These are phyloP conservation scores for Boletellus sp. DNA, from an alignment of 768 basidiomycete species.

Conservation along the genomic window DNA sequence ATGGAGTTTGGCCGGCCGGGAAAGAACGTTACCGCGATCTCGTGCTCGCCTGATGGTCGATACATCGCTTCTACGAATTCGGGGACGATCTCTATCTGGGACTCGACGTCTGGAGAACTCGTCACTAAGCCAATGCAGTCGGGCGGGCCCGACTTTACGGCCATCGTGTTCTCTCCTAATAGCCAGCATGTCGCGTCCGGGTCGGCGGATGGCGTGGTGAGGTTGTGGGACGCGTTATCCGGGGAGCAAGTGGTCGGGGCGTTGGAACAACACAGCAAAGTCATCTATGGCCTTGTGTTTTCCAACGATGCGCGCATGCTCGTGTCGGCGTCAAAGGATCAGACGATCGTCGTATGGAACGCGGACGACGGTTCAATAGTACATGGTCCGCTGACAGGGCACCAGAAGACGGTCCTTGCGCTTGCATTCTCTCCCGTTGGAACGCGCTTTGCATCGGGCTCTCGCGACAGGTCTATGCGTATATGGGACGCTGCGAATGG, in stretches of 20 bases:
- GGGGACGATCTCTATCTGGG: conserved; percentile 21
- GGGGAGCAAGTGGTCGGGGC: conserved; percentile 16
- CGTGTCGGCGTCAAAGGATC: conserved; percentile 26
- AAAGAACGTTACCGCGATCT: conserved; percentile 13
- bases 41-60: conserved; percentile 27
- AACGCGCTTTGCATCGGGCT: conserved; percentile 28
- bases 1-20: conserved; percentile 24
- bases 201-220: conserved; percentile 16
- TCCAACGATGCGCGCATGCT: conserved; percentile 25
- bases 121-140: conserved; percentile 17
- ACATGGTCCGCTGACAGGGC: conserved; percentile 19
- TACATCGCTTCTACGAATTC: conserved; percentile 27
- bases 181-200: conserved; percentile 26
- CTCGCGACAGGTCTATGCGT: conserved; percentile 26
- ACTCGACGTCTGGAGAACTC: conserved; percentile 28
- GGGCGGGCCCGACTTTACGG: conserved; percentile 9
- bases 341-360: conserved; percentile 28
- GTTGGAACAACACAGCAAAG: conserved; percentile 18
- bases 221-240: conserved; percentile 26
- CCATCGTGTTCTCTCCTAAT: conserved; percentile 29
- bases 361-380: conserved; percentile 8
- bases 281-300: conserved; percentile 28
- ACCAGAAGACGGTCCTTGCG: conserved; percentile 24
- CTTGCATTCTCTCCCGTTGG: conserved; percentile 29
- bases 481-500: conserved; percentile 28